Conservation (phyloP, 495 filamentous ascomycete species). For the Lentithecium fluviatile region DNA sequence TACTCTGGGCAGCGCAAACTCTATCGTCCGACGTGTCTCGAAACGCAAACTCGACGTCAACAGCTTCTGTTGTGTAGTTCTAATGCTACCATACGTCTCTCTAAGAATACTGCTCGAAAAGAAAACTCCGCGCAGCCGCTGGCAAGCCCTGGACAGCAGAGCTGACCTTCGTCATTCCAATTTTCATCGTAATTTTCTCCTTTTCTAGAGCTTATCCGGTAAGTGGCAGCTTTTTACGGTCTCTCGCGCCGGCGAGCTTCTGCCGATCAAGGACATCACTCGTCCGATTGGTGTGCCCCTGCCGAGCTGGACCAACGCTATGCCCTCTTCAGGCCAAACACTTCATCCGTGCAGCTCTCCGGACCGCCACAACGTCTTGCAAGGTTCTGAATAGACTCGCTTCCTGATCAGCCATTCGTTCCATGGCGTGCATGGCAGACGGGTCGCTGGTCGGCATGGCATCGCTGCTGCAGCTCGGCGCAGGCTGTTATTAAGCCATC, state of each 20-base stretch:
- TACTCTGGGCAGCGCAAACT: background rate
- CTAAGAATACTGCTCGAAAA: background rate
- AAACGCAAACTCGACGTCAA: background rate
- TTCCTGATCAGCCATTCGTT: slow-evolving; percentile 26
- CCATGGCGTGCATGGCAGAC: background rate
- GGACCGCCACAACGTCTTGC: slow-evolving; percentile 28
- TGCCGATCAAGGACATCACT: slow-evolving; percentile 25
- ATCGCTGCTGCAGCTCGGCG: slow-evolving; percentile 5
- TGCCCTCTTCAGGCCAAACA: slow-evolving; percentile 13
- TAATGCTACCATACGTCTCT: background rate
- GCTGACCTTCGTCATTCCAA: slow-evolving; percentile 7
- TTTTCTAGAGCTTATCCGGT: slow-evolving; percentile 6
- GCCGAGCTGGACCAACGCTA: background rate
- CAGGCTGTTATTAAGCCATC: slow-evolving; percentile 23
- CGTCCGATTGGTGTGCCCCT: slow-evolving; percentile 24
- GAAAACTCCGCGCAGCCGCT: background rate
- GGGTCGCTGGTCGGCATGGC: slow-evolving; percentile 3
- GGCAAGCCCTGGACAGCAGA: background rate
- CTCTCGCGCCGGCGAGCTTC: background rate
- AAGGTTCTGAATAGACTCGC: slow-evolving; percentile 5
- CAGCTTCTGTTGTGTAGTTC: background rate
- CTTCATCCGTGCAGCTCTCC: slow-evolving; percentile 7
- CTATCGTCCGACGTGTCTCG: background rate
- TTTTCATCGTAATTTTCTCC: slow-evolving; percentile 23
- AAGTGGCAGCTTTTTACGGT: slow-evolving; percentile 1